A percentile compares a stretch with the other conserved stretches of the same genome.
These are phyloP conservation scores for Trapa bicornis DNA, from an alignment of 345 rosid species.

Conservation along the genomic window DNA sequence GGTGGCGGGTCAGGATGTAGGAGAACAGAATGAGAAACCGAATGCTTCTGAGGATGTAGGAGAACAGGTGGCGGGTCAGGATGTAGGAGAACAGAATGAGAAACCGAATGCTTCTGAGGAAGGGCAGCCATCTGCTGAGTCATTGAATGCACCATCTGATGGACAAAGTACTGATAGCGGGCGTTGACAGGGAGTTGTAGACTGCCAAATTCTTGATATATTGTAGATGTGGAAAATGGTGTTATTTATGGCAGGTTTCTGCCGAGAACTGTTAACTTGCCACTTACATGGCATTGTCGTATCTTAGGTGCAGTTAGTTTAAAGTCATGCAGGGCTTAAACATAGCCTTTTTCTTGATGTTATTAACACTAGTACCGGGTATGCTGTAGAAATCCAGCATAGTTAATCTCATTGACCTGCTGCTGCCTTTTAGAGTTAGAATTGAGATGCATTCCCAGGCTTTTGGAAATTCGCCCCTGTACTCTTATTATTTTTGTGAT, in stretches of 20 bases:
- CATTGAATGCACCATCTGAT: conserved; percentile 38
- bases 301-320: background rate
- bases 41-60: background rate
- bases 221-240: background rate
- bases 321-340: background rate
- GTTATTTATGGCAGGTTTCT: background rate
- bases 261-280: background rate
- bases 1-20: background rate
- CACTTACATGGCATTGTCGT: background rate
- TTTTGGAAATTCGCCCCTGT: background rate
- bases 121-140: conserved; percentile 7
- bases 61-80: background rate
- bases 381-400: background rate
- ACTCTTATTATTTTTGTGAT: background rate
- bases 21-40: background rate
- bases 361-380: background rate
- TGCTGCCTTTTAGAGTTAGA: background rate
- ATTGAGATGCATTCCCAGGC: background rate
- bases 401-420: background rate
- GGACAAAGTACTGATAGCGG: conserved; percentile 45
- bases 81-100: background rate
- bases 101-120: background rate
- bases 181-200: conserved; percentile 38
- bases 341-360: background rate
- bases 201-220: background rate